These are phyloP conservation scores for Tuber borchii DNA, from an alignment of 495 filamentous ascomycete species.

Conservation along the genomic window DNA sequence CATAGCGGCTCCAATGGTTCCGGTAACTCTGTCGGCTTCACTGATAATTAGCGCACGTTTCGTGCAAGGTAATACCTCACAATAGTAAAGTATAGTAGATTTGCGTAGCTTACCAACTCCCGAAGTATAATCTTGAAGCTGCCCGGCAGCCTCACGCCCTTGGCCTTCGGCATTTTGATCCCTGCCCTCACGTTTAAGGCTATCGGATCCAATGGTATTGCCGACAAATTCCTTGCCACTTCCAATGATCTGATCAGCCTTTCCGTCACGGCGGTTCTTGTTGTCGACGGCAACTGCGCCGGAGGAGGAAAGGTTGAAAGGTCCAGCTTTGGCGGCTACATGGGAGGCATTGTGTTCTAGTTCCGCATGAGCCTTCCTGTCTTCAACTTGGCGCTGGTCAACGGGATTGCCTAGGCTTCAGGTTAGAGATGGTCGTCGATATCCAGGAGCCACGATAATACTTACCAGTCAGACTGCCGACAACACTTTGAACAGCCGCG, in stretches of 20 bases:
- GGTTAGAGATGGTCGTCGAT: neutral
- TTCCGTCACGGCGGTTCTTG: constrained; percentile 61
- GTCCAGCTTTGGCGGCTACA: constrained; percentile 63
- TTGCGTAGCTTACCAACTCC: constrained; percentile 47
- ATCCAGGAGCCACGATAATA: neutral
- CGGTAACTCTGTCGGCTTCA: constrained; percentile 61
- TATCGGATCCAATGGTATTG: constrained; percentile 65
- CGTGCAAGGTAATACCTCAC: neutral
- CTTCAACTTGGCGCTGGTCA: constrained; percentile 48
- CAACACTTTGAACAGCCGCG: constrained; percentile 61
- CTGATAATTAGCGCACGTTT: constrained; percentile 4
- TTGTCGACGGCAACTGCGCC: constrained; percentile 69
- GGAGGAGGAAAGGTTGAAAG: constrained; percentile 58
- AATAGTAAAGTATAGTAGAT: neutral
- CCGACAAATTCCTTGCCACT: constrained; percentile 78
- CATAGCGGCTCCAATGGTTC: constrained; percentile 61
- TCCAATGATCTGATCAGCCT: constrained; percentile 82
- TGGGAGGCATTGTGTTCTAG: constrained; percentile 64
- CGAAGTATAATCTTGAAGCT: constrained; percentile 65
- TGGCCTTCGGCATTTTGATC: constrained; percentile 77
- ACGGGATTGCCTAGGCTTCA: constrained; percentile 33
- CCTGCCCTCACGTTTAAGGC: constrained; percentile 63
- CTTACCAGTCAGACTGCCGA: constrained; percentile 71
- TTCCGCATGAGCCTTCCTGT: constrained; percentile 56
- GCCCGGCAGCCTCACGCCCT: constrained; percentile 74